Percentiles rank a stretch among this genome's conserved stretches.
Conservation (phyloP, 2,329 filamentous ascomycete genomes). For the Aspergillus tubingensis region DNA sequence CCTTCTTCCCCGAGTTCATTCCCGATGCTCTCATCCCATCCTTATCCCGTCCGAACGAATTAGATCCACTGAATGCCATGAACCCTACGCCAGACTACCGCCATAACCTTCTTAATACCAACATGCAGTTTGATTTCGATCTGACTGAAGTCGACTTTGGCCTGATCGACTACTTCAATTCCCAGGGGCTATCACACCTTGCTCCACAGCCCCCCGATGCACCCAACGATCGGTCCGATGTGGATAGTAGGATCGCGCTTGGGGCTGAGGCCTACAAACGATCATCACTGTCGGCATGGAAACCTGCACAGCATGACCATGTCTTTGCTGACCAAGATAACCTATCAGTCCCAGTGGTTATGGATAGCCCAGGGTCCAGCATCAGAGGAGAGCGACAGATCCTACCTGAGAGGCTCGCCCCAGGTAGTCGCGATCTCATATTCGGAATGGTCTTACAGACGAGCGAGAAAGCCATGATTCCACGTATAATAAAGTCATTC, state of each 20-base stretch:
- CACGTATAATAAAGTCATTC: slow-evolving; percentile 53
- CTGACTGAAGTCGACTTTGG: slow-evolving; percentile 33
- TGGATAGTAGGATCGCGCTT: slow-evolving; percentile 30
- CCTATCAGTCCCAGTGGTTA: slow-evolving; percentile 28
- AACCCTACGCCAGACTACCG: slow-evolving; percentile 26
- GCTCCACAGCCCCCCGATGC: slow-evolving; percentile 14
- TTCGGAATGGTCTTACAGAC: slow-evolving; percentile 65
- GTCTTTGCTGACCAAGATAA: slow-evolving; percentile 30
- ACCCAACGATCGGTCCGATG: slow-evolving; percentile 21
- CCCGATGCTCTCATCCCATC: slow-evolving; percentile 30
- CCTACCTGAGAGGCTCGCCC: slow-evolving; percentile 26
- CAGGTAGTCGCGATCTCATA: slow-evolving; percentile 59
- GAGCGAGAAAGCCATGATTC: slow-evolving; percentile 53
- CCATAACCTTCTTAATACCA: slow-evolving; percentile 24
- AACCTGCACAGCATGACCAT: slow-evolving; percentile 27
- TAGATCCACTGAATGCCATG: slow-evolving; percentile 19
- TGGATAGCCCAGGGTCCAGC: slow-evolving; percentile 25
- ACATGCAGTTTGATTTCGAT: slow-evolving; percentile 26
- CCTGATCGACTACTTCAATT: slow-evolving; percentile 31
- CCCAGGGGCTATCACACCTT: slow-evolving; percentile 15
- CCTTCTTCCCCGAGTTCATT: slow-evolving; percentile 34
- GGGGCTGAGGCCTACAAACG: slow-evolving; percentile 32
- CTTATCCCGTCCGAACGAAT: slow-evolving; percentile 26
- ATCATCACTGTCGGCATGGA: slow-evolving; percentile 33
- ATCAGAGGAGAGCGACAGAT: slow-evolving; percentile 21